Evolutionary conservation across 1,284 basidiomycete genomes (phyloP).

Genomic region (Fomitopsis betulina): DNA sequence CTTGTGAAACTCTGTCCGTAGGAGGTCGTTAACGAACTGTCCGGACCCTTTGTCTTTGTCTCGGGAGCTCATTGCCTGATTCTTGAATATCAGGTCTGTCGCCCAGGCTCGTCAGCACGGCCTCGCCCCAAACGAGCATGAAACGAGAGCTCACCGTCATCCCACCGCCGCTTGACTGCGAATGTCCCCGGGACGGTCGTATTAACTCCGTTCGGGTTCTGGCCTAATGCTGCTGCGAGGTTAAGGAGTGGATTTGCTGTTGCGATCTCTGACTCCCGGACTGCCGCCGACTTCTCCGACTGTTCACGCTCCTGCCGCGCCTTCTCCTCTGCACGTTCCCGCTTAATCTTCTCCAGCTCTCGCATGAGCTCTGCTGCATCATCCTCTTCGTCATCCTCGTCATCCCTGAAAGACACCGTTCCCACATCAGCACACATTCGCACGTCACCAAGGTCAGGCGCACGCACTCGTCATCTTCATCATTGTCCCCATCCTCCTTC

Average conservation of each 20-base stretch:
- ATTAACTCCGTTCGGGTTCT: slow-evolving; percentile 56
- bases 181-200: slow-evolving; percentile 82
- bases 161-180: slow-evolving; percentile 91
- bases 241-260: slow-evolving; percentile 84
- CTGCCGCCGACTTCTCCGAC: slow-evolving; percentile 57
- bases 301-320: slow-evolving; percentile 76
- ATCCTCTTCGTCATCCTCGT: slow-evolving; percentile 73
- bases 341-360: slow-evolving; percentile 94
- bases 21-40: slow-evolving; percentile 89
- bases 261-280: slow-evolving; percentile 79
- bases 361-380: slow-evolving; percentile 90
- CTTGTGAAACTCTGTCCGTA: slow-evolving; percentile 92
- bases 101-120: slow-evolving; percentile 1
- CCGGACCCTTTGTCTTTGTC: slow-evolving; percentile 69
- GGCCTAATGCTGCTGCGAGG: slow-evolving; percentile 83
- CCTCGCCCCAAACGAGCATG: neutral
- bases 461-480: slow-evolving; percentile 46
- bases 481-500: slow-evolving; percentile 32
- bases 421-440: neutral
- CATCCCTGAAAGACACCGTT: slow-evolving; percentile 17
- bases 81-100: slow-evolving; percentile 93
- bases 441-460: neutral
- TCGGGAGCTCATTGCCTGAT: slow-evolving; percentile 74
- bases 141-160: slow-evolving; percentile 62
- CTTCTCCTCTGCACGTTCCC: slow-evolving; percentile 91